A percentile compares a stretch with the other conserved stretches of the same genome.
Conservation (phyloP, 768 basidiomycete species). For the Hirschioporus abietinus region DNA sequence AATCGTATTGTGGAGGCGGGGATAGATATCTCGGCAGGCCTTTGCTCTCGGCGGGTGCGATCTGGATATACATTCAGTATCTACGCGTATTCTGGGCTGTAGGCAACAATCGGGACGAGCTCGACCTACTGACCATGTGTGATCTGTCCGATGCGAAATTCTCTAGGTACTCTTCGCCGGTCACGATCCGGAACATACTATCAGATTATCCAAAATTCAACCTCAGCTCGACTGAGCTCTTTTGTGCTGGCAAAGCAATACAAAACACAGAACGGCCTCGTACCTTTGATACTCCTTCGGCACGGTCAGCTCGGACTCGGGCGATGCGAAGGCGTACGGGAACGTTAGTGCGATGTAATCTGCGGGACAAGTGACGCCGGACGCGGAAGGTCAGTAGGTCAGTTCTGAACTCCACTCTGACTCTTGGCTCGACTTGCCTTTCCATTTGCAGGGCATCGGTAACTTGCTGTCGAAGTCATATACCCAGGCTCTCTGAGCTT, state of each 20-base stretch:
- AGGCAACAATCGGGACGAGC: not conserved
- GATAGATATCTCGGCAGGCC: constrained; percentile 28
- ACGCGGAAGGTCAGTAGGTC: not conserved
- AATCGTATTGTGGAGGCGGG: constrained; percentile 44
- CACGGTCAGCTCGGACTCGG: not conserved
- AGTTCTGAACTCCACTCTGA: not conserved
- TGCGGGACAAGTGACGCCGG: constrained; percentile 10
- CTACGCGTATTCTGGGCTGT: not conserved
- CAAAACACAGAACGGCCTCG: not conserved
- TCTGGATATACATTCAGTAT: not conserved
- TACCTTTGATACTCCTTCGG: constrained; percentile 14
- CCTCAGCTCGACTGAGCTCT: not conserved
- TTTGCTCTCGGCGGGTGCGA: not conserved
- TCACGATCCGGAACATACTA: constrained; percentile 61
- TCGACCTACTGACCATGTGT: constrained; percentile 53
- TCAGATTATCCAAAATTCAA: no score
- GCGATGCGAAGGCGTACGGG: constrained; percentile 10
- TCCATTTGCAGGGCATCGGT: constrained; percentile 43
- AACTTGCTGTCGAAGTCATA: constrained; percentile 65
- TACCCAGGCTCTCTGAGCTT: constrained; percentile 38
- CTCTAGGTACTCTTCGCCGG: constrained; percentile 43
- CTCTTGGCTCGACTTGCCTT: constrained; percentile 31
- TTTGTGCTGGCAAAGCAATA: no score
- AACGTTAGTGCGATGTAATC: constrained; percentile 27
- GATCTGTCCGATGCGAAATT: constrained; percentile 71